phyloP scores from a whole-genome alignment of 2,329 filamentous ascomycete species.

The Calonectria fujianensis region DNA sequence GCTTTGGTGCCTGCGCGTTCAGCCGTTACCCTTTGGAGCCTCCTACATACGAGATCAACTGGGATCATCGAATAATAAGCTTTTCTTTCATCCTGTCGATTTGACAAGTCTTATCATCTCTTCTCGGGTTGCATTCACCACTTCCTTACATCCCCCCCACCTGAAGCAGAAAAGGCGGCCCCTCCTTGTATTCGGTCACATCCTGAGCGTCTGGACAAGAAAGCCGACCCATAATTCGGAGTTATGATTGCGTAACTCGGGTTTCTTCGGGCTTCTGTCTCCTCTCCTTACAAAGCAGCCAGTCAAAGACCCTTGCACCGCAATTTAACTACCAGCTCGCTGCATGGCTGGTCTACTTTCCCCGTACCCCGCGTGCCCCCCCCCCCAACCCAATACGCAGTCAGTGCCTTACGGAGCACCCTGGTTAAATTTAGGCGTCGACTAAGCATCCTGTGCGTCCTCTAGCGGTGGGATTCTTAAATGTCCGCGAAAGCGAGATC shows the following conservation, averaged over 20 bases:
- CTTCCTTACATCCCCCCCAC: neutral
- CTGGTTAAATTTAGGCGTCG: conserved; percentile 7
- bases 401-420: conserved; percentile 3
- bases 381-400: conserved; percentile 13
- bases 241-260: conserved; percentile 26
- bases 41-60: conserved; percentile 25
- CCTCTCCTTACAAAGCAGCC: neutral
- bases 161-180: neutral
- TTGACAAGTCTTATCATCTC: conserved; percentile 18
- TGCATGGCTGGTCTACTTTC: conserved; percentile 34
- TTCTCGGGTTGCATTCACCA: conserved; percentile 9
- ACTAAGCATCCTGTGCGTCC: conserved; percentile 19
- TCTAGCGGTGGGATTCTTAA: conserved; percentile 10
- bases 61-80: conserved; percentile 15
- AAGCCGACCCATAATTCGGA: neutral
- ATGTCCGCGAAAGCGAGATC: conserved; percentile 20
- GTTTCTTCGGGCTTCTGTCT: neutral
- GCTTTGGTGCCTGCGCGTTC: conserved; percentile 22
- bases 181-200: conserved; percentile 11
- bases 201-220: neutral
- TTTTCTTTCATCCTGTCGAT: conserved; percentile 11
- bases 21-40: conserved; percentile 25
- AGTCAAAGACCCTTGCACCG: conserved; percentile 16
- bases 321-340: conserved; percentile 25
- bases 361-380: conserved; percentile 46